Evolutionary conservation across 345 rosid genomes (phyloP), one percentile per base, ranked within the genome.

Genomic region (Aurinia saxatilis): DNA sequence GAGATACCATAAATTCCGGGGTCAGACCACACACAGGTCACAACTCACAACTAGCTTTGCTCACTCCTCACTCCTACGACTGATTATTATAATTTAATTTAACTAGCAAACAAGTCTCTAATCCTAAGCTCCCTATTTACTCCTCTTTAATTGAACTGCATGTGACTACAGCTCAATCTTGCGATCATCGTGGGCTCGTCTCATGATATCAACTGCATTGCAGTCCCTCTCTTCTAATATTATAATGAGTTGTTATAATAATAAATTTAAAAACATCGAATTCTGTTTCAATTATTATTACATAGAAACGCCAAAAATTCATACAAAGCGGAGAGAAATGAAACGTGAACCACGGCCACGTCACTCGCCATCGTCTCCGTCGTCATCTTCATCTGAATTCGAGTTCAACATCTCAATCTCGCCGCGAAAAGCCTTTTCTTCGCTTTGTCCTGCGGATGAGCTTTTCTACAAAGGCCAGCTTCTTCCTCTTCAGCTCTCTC

Each of bases 401-500:
- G 98, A 92, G 68, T 92, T 89, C 85, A 85, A 84, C 25, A 67
- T 86, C 68, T 80, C 95, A 2, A 45, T 80, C 34, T 89, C 98
- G 7, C 95, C 98, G 0, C 88, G 87, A 37, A 85, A 82, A 57
- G 81, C 93, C 55, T 76, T 92, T 15, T 52, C 91, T 36, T 45
- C 82, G 2, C 80, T 86, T 12, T 91, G 92, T 63, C 96, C 95
- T 0, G 98, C 98, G 8, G 98, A 92, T 71, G 98, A 92, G 62
- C 87, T 92, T 65, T 92, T 92, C 82, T 92, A 92, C 95, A 92
- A 89, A 50, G 98, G 98, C 19, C 95, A 88, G 79, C 95, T 92
- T 50, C 78, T 92, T 23, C 96, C 98, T 37, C 95, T 92, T 56
- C 96, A 92, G 41, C 95, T 83, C 65, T 86, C 95, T 10, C 91